Conservation (phyloP, 78 protist genomes). For the Dictyostelium discoideum region DNA sequence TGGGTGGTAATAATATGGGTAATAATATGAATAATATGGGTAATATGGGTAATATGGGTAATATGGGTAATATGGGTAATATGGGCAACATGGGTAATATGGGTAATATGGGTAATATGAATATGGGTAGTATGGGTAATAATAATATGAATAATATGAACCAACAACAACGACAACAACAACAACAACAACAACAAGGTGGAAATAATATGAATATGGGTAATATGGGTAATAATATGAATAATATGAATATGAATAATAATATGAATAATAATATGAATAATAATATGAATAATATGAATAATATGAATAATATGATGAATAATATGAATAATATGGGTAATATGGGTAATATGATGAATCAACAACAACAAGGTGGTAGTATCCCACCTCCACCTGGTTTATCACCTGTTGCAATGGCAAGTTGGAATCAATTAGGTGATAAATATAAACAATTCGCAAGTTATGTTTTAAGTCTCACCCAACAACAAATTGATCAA, state of each 20-base stretch:
- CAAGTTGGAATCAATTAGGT: conserved; percentile 36
- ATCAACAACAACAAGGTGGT: background rate
- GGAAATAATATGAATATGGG: background rate
- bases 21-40: background rate
- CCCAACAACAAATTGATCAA: conserved; percentile 54
- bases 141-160: background rate
- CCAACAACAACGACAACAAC: background rate
- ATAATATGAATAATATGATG: background rate
- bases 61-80: no score
- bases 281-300: background rate
- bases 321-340: background rate
- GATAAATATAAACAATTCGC: conserved; percentile 21
- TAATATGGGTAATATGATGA: background rate
- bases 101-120: background rate
- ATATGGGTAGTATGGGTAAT: background rate
- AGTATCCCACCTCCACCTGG: conserved; percentile 66
- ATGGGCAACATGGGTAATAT: background rate
- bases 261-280: background rate
- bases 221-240: no score
- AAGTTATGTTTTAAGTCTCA: conserved; percentile 6
- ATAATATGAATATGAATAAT: background rate
- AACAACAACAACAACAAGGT: background rate
- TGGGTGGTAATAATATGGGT: background rate
- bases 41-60: conserved; percentile 26
- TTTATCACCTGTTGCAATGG: conserved; percentile 34